Evolutionary conservation across 805 yeast genomes (phyloP), one percentile per base, ranked within the genome.

Genomic region (Candida pseudoglaebosa): DNA sequence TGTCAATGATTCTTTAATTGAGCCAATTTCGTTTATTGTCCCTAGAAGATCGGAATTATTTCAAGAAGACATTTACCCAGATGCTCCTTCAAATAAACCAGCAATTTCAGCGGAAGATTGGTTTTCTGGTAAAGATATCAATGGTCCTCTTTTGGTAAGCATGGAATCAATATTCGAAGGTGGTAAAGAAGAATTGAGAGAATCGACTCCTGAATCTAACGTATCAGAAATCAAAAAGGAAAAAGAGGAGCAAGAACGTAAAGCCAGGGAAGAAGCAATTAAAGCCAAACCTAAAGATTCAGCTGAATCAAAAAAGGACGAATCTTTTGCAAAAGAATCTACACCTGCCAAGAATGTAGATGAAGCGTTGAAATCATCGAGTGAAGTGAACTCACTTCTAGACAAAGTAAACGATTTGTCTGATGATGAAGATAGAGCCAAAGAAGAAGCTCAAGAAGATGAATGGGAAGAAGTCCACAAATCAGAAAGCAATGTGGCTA

Each of bases 31-130:
- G 3, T 93, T 91, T 59, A 77, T 80, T 50, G 96, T 91, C 41
- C 99, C 99, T 48, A 80, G 98, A 71, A 84, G 89, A 59, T 77
- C 95, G 4, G 98, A 93, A 55, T 80, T 81, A 52, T 91, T 93
- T 71, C 96, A 93, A 62, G 83, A 75, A 32, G 98, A 90, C 52
- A 87, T 93, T 36, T 93, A 82, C 57, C 96, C 97, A 4, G 95
- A 85, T 61, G 85, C 91, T 19, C 93, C 95, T 19, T 80, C 96
- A 3, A 74, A 70, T 29, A 72, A 77, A 52, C 82, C 97, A 3
- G 95, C 97, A 0, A 59, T 88, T 41, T 58, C 81, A 12, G 87
- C 95, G 2, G 77, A 67, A 2, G 96, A 89, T 48, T 93, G 88
- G 83, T 73, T 80, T 40, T 62, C 62, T 15, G 98, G 98, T 24